Evolutionary conservation across 345 rosid genomes (phyloP).

Genomic region (Kandelia obovata): DNA sequence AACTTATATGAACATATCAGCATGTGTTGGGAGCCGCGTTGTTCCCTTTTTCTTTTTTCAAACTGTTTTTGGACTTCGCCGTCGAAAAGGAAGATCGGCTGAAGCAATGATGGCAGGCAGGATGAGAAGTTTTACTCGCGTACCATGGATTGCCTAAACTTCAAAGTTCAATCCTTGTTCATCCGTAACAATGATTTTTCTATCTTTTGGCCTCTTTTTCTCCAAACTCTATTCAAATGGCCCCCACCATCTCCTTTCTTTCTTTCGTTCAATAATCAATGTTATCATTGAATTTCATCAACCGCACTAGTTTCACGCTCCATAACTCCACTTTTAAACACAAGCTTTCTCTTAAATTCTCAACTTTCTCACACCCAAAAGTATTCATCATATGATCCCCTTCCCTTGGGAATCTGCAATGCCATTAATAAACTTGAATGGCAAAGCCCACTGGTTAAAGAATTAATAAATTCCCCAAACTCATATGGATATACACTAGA

Average conservation of each 20-base stretch:
- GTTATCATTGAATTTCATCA: conserved; percentile 42
- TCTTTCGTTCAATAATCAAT: conserved; percentile 36
- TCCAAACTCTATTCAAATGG: conserved; percentile 16
- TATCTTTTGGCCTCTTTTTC: not conserved
- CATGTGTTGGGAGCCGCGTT: conserved; percentile 9
- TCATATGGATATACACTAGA: conserved; percentile 29
- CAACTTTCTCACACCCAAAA: conserved; percentile 29
- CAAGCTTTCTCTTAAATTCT: conserved; percentile 14
- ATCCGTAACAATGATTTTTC: conserved; percentile 7
- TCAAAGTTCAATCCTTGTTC: conserved; percentile 14
- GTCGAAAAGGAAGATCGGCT: conserved; percentile 8
- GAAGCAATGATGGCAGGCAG: conserved; percentile 18
- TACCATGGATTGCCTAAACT: conserved; percentile 4
- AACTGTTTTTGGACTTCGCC: not conserved
- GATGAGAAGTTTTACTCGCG: conserved; percentile 9
- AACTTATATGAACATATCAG: conserved; percentile 10
- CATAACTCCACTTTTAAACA: conserved; percentile 26
- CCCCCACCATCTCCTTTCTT: conserved; percentile 36
- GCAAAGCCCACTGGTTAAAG: conserved; percentile 50
- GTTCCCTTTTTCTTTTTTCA: not conserved
- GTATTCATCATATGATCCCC: conserved; percentile 28
- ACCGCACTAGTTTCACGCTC: conserved; percentile 28
- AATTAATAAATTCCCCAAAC: conserved; percentile 34
- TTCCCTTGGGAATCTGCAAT: conserved; percentile 94
- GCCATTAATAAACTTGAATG: conserved; percentile 37